Conservation (phyloP, 2,329 filamentous ascomycete genomes). For the Simplicillium aogashimaense region DNA sequence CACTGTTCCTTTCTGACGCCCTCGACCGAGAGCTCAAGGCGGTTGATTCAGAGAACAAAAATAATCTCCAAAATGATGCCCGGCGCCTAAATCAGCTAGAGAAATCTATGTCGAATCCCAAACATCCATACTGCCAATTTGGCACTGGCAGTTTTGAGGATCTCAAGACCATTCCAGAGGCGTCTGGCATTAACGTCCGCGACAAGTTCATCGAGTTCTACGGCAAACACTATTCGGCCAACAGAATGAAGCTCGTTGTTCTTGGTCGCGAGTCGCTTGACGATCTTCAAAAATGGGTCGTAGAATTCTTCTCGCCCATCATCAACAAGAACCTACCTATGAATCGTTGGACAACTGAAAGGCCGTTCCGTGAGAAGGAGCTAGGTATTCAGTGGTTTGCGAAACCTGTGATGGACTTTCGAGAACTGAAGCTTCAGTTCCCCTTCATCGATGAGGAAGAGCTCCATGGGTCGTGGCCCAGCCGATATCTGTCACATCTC, state of each 20-base stretch:
- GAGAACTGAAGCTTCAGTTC: conserved; percentile 72
- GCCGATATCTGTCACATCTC: conserved; percentile 77
- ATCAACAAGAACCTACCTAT: conserved; percentile 71
- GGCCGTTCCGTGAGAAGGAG: conserved; percentile 37
- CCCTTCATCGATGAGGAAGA: conserved; percentile 77
- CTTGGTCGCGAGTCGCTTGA: conserved; percentile 75
- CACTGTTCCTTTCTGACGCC: conserved; percentile 75
- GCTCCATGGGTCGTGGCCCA: conserved; percentile 71
- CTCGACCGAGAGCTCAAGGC: conserved; percentile 79
- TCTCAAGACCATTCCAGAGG: conserved; percentile 72
- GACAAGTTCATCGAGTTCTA: conserved; percentile 92
- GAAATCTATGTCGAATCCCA: conserved; percentile 77
- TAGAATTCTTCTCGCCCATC: conserved; percentile 74
- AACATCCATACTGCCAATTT: conserved; percentile 85
- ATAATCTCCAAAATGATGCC: conserved; percentile 83
- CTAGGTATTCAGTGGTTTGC: conserved; percentile 67
- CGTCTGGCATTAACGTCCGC: conserved; percentile 71
- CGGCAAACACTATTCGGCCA: conserved; percentile 80
- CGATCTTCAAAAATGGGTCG: conserved; percentile 72
- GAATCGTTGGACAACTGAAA: conserved; percentile 43
- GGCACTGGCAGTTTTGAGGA: conserved; percentile 84
- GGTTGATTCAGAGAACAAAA: conserved; percentile 95
- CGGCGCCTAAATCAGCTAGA: conserved; percentile 88
- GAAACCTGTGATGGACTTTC: conserved; percentile 83
- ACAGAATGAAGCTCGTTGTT: conserved; percentile 85